Conservation (phyloP, 2,329 filamentous ascomycete genomes). For the Podosphaera aphanis region DNA sequence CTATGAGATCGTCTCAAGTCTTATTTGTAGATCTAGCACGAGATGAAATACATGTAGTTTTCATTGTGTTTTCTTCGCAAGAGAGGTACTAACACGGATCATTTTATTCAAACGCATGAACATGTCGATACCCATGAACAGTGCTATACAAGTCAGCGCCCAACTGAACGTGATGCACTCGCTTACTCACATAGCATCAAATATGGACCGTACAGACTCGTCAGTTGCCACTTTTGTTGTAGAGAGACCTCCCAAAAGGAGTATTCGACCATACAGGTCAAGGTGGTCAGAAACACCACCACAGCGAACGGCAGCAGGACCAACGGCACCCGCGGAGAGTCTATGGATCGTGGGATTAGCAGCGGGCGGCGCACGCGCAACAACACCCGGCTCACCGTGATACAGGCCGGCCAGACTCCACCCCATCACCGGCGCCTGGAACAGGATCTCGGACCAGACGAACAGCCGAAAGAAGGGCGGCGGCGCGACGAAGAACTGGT, state of each 20-base stretch:
- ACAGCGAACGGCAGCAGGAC: slow-evolving; percentile 35
- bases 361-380: background rate
- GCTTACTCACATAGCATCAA: slow-evolving; percentile 26
- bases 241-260: slow-evolving; percentile 27
- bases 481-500: slow-evolving; percentile 36
- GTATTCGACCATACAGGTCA: slow-evolving; percentile 38
- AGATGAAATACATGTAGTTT: no score
- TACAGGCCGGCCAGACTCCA: slow-evolving; percentile 34
- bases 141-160: slow-evolving; percentile 10
- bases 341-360: slow-evolving; percentile 14
- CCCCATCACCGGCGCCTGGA: slow-evolving; percentile 35
- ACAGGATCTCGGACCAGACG: slow-evolving; percentile 32
- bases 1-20: no score
- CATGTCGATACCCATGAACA: slow-evolving; percentile 22
- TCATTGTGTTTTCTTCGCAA: slow-evolving; percentile 1
- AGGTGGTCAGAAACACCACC: slow-evolving; percentile 35
- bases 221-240: slow-evolving; percentile 25
- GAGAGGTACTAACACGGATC: slow-evolving; percentile 4
- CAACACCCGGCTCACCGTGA: slow-evolving; percentile 19
- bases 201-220: slow-evolving; percentile 32
- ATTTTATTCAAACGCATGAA: slow-evolving; percentile 14
- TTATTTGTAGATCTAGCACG: no score
- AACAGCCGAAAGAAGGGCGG: slow-evolving; percentile 36
- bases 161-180: background rate
- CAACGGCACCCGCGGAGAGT: slow-evolving; percentile 32